Percentiles rank a stretch among this genome's conserved stretches.
Conservation (phyloP, 805 yeast genomes). For the Geotrichum ghanense region DNA sequence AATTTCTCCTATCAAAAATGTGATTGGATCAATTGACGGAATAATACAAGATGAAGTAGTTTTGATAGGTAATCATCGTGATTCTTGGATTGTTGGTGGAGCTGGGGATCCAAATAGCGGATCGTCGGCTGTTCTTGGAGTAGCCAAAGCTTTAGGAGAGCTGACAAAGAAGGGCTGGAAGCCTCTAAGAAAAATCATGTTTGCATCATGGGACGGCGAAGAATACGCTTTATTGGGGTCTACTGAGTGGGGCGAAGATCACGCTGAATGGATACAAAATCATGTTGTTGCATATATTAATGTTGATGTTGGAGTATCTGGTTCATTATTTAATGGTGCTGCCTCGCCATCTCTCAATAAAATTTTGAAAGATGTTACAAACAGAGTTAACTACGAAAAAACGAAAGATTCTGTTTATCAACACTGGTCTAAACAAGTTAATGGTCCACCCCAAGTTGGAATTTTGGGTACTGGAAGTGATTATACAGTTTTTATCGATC, state of each 20-base stretch:
- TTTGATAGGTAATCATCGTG: conserved; percentile 66
- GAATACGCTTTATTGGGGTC: conserved; percentile 66
- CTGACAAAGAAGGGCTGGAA: conserved; percentile 51
- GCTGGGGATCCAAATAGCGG: conserved; percentile 77
- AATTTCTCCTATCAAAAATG: conserved; percentile 50
- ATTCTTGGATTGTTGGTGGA: conserved; percentile 71
- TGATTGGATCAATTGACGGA: conserved; percentile 52
- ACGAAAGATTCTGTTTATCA: conserved; percentile 19
- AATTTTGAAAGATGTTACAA: conserved; percentile 35
- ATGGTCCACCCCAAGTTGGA: conserved; percentile 26
- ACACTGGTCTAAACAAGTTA: conserved; percentile 24
- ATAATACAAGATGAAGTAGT: conserved; percentile 39
- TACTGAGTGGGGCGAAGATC: conserved; percentile 65
- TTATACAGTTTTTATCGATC: conserved; percentile 35
- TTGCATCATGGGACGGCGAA: conserved; percentile 78
- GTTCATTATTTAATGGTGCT: conserved; percentile 38
- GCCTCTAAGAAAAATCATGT: conserved; percentile 56
- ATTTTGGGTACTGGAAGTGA: conserved; percentile 65
- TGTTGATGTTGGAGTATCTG: conserved; percentile 54
- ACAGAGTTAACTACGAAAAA: conserved; percentile 36
- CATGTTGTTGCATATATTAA: conserved; percentile 58
- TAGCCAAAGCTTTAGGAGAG: conserved; percentile 47
- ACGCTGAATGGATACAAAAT: conserved; percentile 33
- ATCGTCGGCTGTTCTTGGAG: conserved; percentile 50
- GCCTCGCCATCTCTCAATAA: conserved; percentile 50